Base-by-base conservation (phyloP, 2,329 filamentous ascomycete species). In the Apiospora arundinis region DNA sequence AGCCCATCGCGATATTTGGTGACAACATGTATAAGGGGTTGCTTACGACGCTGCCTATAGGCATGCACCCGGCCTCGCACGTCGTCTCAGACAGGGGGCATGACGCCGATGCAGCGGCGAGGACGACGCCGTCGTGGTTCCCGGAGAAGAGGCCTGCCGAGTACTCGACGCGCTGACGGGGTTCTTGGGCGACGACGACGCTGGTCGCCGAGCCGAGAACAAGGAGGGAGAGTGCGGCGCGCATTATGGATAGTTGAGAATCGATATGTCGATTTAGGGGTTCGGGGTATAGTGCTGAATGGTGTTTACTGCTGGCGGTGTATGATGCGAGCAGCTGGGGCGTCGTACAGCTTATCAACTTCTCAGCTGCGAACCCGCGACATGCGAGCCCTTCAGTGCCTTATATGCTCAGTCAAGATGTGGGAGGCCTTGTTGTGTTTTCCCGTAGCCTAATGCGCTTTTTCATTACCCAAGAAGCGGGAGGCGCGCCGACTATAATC, bases 21-120 rank as follows among this genome's bases (percentile, higher is more conserved):
- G 28, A 40, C 2, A 23, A 14, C 56, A 63, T 11, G 32, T 3
- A 18, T 21, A 5, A 45, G 42, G 42, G 16, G 2, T 16, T 37
- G n/a, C 56, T 63, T 21, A 63, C 56, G 4, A 70, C 70, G 28
- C 66, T 70, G 12, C 69, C 68, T 2, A 49, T 11, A 4, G 69
- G 72, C 73, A 77, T 77, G 52, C 76, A 78, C 8, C 72, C 72
- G 40, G 67, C 70, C 69, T 78, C 77, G 37, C 77, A 78, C 4
- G 8, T 49, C 23, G 23, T 48, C 23, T 67, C 66, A 3, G 23
- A 2, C 23, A 45, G 23, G 23, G 6, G 6, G 23, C 66, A 67
- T 25, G 23, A 8, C 16, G 40, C 25, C 14, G 42, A 28, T 12
- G 66, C 66, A 4, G 66, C 66, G 14, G 45, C 42, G 9, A 67